Evolutionary conservation across 306 rosid genomes (phyloP).

Genomic region (Vigna nakashimae): DNA sequence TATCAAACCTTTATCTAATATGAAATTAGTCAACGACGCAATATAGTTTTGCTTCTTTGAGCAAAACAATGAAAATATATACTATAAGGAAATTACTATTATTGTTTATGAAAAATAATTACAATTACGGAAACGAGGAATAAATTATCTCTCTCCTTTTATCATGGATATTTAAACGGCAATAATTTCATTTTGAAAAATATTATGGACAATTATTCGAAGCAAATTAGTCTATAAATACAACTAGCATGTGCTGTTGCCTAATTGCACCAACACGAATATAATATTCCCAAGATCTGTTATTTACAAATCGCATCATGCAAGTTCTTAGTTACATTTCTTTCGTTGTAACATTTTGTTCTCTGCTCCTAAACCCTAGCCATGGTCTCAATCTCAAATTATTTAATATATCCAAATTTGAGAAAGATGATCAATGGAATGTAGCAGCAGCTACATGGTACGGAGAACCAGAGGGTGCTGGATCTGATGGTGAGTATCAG

Average conservation of each 20-base stretch:
- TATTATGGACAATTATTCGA: not conserved
- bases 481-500: conserved; percentile 51
- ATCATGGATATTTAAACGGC: not conserved
- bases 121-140: not conserved
- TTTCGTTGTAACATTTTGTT: not conserved
- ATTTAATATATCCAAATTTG: conserved; percentile 13
- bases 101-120: too few species aligned
- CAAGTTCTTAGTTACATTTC: not conserved
- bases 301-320: conserved; percentile 22
- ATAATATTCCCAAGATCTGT: not conserved
- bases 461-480: conserved; percentile 53
- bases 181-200: not conserved
- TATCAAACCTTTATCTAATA: not conserved
- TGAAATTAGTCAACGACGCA: not conserved
- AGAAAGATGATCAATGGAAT: conserved; percentile 36
- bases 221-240: not conserved
- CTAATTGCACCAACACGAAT: not conserved
- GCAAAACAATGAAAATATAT: not conserved
- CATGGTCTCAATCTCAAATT: conserved; percentile 48
- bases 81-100: too few species aligned
- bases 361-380: conserved; percentile 38
- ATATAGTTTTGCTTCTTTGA: not conserved
- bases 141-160: not conserved
- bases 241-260: not conserved
- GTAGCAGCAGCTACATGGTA: conserved; percentile 58